These are phyloP conservation scores for Hyphodiscus sp. DNA, from an alignment of 2,329 filamentous ascomycete genomes.

Conservation along the genomic window DNA sequence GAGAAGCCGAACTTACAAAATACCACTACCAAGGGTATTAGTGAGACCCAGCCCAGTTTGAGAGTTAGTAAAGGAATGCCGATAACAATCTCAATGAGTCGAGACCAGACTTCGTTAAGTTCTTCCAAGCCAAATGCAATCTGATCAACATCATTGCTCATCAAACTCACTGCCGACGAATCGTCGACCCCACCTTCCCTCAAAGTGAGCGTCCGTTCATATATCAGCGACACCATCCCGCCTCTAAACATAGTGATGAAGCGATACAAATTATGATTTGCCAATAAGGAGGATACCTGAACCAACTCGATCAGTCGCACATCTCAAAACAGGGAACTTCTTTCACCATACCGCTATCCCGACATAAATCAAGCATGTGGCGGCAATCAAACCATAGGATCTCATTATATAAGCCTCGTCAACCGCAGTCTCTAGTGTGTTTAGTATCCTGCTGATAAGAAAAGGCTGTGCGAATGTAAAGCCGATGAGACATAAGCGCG, in stretches of 20 bases:
- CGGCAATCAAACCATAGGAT: constrained; percentile 6
- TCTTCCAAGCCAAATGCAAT: constrained; percentile 23
- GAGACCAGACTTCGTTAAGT: constrained; percentile 35
- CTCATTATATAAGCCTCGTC: neutral
- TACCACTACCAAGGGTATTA: constrained; percentile 5
- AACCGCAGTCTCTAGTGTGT: neutral
- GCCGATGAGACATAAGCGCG: constrained; percentile 12
- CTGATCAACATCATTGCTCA: constrained; percentile 34
- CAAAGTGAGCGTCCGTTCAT: constrained; percentile 21
- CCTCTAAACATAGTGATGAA: constrained; percentile 21
- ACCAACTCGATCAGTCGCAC: neutral
- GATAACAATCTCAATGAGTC: constrained; percentile 31
- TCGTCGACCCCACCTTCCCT: constrained; percentile 17
- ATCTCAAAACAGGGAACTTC: neutral
- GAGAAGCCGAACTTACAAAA: constrained; percentile 1
- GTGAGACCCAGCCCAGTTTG: constrained; percentile 23
- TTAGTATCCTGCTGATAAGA: neutral
- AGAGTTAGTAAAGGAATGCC: constrained; percentile 31
- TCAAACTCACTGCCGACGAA: constrained; percentile 33
- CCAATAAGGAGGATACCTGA: constrained; percentile 7
- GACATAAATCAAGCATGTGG: constrained; percentile 5
- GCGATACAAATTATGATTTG: constrained; percentile 18
- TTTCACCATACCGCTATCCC: constrained; percentile 4
- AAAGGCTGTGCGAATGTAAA: constrained; percentile 11
- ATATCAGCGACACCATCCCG: constrained; percentile 22